phyloP scores from a whole-genome alignment of 768 basidiomycete genomes.

The Boletus patriciae region DNA sequence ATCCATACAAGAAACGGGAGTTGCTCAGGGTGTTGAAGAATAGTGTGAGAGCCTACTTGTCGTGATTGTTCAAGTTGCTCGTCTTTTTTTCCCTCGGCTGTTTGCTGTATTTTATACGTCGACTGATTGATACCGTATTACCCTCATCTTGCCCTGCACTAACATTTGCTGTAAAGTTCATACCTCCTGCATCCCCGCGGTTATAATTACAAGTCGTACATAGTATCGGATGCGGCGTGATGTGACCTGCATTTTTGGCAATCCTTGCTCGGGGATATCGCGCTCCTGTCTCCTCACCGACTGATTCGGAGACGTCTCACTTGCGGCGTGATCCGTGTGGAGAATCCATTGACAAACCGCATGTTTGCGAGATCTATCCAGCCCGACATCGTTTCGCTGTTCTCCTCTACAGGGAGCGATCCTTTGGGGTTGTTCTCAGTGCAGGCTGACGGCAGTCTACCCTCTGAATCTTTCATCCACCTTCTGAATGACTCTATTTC shows the following conservation, averaged over 20 bases:
- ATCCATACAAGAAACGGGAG: conserved; percentile 52
- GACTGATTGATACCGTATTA: conserved; percentile 3
- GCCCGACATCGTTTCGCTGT: conserved; percentile 64
- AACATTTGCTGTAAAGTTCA: background rate
- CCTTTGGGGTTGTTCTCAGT: conserved; percentile 57
- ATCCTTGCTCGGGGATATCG: background rate
- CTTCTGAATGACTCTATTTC: conserved; percentile 61
- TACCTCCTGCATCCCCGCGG: conserved; percentile 6
- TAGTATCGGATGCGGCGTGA: background rate
- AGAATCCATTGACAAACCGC: conserved; percentile 14
- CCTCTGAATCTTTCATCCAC: conserved; percentile 63
- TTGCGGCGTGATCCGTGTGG: conserved; percentile 20
- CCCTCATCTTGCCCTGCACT: background rate
- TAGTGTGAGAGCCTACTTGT: conserved; percentile 33
- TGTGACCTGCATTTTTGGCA: conserved; percentile 4
- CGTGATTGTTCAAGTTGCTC: conserved; percentile 13
- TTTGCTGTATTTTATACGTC: conserved; percentile 18
- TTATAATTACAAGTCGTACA: conserved; percentile 5
- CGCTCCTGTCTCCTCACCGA: background rate
- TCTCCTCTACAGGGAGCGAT: conserved; percentile 69
- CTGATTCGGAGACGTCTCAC: conserved; percentile 14
- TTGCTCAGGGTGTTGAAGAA: conserved; percentile 55
- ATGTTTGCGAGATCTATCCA: conserved; percentile 63
- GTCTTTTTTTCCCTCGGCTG: background rate
- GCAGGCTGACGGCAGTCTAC: conserved; percentile 48